Evolutionary conservation across 345 rosid species (phyloP).

Genomic region (Rhodomyrtus tomentosa): DNA sequence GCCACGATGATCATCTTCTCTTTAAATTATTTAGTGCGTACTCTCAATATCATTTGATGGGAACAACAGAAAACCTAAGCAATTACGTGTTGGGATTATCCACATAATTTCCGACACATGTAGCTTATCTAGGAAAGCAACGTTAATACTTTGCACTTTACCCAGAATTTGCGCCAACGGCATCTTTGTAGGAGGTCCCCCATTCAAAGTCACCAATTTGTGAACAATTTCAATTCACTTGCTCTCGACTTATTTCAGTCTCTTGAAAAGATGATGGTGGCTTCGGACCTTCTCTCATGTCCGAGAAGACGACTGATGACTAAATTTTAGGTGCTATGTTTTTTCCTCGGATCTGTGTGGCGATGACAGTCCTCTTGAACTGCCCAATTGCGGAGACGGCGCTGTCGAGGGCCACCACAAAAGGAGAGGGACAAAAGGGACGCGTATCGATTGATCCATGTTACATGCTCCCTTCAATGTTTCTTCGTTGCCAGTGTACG

Average conservation of each 20-base stretch:
- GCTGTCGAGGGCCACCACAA: slow-evolving; percentile 9
- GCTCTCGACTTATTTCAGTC: background rate
- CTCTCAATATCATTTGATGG: background rate
- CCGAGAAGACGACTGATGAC: background rate
- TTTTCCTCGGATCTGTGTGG: background rate
- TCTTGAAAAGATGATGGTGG: background rate
- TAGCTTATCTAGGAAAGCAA: background rate
- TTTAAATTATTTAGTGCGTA: background rate
- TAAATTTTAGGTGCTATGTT: background rate
- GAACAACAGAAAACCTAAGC: background rate
- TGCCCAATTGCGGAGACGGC: background rate
- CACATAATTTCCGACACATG: background rate
- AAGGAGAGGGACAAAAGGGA: background rate
- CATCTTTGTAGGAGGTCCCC: slow-evolving; percentile 12
- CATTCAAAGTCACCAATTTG: background rate
- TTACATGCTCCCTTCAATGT: background rate
- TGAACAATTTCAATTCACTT: background rate
- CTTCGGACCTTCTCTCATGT: background rate
- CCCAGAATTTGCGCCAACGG: background rate
- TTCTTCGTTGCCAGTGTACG: background rate
- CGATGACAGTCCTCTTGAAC: slow-evolving; percentile 2
- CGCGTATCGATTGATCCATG: background rate
- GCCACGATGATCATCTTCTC: background rate
- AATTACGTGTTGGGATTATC: background rate
- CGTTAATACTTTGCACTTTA: background rate